Evolutionary conservation across 1,284 basidiomycete genomes (phyloP).

Genomic region (Gomphus sp.): DNA sequence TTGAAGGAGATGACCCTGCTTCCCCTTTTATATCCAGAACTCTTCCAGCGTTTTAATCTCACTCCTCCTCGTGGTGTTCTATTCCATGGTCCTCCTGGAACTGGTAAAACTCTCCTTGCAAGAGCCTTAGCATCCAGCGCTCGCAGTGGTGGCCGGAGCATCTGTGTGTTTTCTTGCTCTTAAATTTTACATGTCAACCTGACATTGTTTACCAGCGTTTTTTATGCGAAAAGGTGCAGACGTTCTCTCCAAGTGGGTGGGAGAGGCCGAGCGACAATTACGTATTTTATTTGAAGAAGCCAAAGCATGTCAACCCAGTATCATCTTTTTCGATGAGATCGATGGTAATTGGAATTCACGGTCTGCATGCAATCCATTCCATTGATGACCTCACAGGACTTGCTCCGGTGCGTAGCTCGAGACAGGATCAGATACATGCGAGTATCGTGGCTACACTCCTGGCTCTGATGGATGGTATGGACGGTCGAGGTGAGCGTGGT

Average conservation of each 20-base stretch:
- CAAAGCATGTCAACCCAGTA: slow-evolving; percentile 84
- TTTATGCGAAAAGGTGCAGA: slow-evolving; percentile 99
- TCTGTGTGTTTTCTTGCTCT: slow-evolving; percentile 42
- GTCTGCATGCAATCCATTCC: not conserved
- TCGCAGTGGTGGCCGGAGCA: slow-evolving; percentile 81
- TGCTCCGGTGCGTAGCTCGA: slow-evolving; percentile 94
- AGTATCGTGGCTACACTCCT: slow-evolving; percentile 95
- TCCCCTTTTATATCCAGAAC: slow-evolving; percentile 93
- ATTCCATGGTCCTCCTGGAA: slow-evolving; percentile 95
- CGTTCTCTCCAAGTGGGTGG: slow-evolving; percentile 98
- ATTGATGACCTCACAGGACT: slow-evolving; percentile 32
- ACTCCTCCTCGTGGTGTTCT: slow-evolving; percentile 96
- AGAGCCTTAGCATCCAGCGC: slow-evolving; percentile 93
- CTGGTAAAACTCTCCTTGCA: slow-evolving; percentile 89
- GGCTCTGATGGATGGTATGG: slow-evolving; percentile 99
- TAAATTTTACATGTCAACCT: not conserved
- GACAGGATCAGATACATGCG: slow-evolving; percentile 99
- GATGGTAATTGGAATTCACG: slow-evolving; percentile 56
- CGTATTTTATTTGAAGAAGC: slow-evolving; percentile 97
- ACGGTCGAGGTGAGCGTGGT: slow-evolving; percentile 67
- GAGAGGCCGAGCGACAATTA: slow-evolving; percentile 95
- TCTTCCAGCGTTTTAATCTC: slow-evolving; percentile 92
- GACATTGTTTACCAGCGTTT: slow-evolving; percentile 54
- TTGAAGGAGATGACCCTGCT: slow-evolving; percentile 98
- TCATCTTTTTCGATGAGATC: slow-evolving; percentile 98